Evolutionary conservation across 257 asterid genomes (phyloP), one percentile per base, ranked within the genome.

Genomic region (Asclepias syriaca): DNA sequence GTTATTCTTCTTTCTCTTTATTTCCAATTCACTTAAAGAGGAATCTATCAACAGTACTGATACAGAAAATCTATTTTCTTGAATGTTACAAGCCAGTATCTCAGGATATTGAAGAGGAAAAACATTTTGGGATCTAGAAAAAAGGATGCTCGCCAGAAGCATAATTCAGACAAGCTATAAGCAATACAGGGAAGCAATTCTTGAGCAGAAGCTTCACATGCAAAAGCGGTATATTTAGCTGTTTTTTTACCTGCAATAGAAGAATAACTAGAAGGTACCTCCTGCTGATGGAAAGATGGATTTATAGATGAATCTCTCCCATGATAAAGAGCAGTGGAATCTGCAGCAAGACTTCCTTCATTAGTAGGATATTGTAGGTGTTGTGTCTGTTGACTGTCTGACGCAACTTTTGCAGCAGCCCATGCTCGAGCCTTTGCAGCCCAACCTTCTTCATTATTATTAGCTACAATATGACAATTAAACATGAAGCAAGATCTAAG

Each of bases 201-300:
- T 81, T 69, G 69, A 72, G 76, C 82, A 73, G 72, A 73, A 77
- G 85, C 84, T 81, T 85, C 87, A 77, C 74, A 69, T 71, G 87
- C 83, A 81, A 75, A 78, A 83, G 70, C 78, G 78, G 74, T 71
- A 83, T 69, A 78, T 81, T 74, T 68, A 84, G 69, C 83, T 77
- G 82, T 79, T 79, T 72, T 83, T 87, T 95, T 95, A 95, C 99
- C 99, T 95, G 96, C 80, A 85, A 86, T 83, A 90, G 99, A 90
- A 92, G 98, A 88, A 95, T 95, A 95, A 95, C 98, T 92, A 95
- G 96, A 95, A 95, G 99, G 94, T 95, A 95, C 99, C 99, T 95
- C 99, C 99, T 90, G 99, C 99, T 81, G 98, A 85, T 83, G 94
- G 87, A 82, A 85, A 59, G 86, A 77, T 84, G 94, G 84, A 78